Conservation (phyloP, 805 yeast species). For the Saccharomycopsis amapae region DNA sequence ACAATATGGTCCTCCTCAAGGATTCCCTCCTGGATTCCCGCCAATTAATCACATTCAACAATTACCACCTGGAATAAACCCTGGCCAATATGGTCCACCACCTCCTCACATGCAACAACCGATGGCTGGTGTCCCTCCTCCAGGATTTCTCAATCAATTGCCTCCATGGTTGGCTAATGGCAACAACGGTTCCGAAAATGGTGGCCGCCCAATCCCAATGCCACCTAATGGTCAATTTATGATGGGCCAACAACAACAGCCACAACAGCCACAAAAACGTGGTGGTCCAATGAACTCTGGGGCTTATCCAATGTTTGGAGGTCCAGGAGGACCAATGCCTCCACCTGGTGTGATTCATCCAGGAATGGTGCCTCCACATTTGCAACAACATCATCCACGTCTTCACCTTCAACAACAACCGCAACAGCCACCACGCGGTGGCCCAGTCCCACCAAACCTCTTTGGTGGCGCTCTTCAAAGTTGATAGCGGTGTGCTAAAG, state of each 20-base stretch:
- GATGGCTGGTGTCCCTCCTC: conserved; percentile 22
- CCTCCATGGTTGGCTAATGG: conserved; percentile 13
- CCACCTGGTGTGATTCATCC: too few species aligned
- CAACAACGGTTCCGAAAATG: conserved; percentile 4
- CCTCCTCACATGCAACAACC: conserved; percentile 9
- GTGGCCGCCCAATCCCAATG: background rate
- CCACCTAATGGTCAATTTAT: background rate
- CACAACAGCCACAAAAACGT: conserved; percentile 24
- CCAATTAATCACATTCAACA: conserved; percentile 15
- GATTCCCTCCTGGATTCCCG: conserved; percentile 18
- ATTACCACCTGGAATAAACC: conserved; percentile 22
- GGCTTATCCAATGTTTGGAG: conserved; percentile 24
- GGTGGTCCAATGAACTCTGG: conserved; percentile 22
- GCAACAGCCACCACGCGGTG: conserved; percentile 24
- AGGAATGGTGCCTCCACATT: background rate
- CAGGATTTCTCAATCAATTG: conserved; percentile 16
- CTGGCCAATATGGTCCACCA: conserved; percentile 11
- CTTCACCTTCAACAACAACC: conserved; percentile 14
- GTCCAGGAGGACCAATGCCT: background rate
- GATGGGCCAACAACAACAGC: conserved; percentile 10
- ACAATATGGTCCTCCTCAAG: background rate
- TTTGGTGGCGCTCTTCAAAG: conserved; percentile 23
- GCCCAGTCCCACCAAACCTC: conserved; percentile 24
- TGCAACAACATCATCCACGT: background rate
- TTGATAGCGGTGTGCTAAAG: too few species aligned